Conservation (phyloP, 805 yeast genomes). For the Lipomyces spencermartinsiae region DNA sequence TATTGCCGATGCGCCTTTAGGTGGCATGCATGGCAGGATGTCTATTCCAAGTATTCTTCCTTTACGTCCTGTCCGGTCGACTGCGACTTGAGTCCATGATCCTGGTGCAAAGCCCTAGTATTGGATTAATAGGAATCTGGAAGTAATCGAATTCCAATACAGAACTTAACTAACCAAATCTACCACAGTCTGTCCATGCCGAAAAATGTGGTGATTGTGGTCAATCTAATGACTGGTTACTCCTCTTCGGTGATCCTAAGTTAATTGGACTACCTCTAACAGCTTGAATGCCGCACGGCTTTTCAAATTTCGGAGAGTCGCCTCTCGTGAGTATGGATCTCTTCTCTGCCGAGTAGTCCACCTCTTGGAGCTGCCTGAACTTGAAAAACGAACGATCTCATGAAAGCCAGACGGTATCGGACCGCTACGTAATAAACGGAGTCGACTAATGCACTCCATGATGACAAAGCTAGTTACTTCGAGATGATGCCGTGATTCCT, state of each 20-base stretch:
- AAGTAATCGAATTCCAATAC: background rate
- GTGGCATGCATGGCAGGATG: slow-evolving; percentile 77
- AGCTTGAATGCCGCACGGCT: slow-evolving; percentile 94
- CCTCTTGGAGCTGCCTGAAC: slow-evolving; percentile 52
- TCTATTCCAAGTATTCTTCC: slow-evolving; percentile 82
- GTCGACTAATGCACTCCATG: background rate
- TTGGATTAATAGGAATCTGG: background rate
- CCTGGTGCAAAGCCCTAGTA: slow-evolving; percentile 82
- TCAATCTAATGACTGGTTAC: slow-evolving; percentile 55
- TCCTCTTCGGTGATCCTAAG: background rate
- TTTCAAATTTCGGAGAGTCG: slow-evolving; percentile 64
- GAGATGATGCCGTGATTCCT: background rate
- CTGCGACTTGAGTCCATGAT: slow-evolving; percentile 90
- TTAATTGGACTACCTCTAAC: slow-evolving; percentile 47
- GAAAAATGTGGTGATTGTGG: slow-evolving; percentile 64
- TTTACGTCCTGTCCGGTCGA: slow-evolving; percentile 55
- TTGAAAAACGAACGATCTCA: slow-evolving; percentile 15
- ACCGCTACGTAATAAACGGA: background rate
- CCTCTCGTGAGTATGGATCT: slow-evolving; percentile 72
- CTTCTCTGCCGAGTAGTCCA: slow-evolving; percentile 77
- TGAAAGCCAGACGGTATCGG: background rate
- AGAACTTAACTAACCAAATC: slow-evolving; percentile 60
- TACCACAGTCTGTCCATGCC: slow-evolving; percentile 64
- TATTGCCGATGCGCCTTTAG: slow-evolving; percentile 75
- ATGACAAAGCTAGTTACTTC: background rate